phyloP scores from a whole-genome alignment of 2,329 filamentous ascomycete species.

The Pyrenophora teres region DNA sequence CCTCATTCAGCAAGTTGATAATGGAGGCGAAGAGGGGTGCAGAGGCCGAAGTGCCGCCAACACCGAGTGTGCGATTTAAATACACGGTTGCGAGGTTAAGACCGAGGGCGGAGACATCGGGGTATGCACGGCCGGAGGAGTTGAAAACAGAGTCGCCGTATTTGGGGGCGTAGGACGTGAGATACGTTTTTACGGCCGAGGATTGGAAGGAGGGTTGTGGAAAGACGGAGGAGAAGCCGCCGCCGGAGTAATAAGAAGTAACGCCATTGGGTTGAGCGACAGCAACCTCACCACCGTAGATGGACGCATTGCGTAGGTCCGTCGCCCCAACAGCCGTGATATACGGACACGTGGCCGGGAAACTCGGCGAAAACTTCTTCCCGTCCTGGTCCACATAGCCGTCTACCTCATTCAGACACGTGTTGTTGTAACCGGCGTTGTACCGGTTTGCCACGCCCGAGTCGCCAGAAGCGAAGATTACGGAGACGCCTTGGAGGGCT shows the following conservation, averaged over 20 bases:
- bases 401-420: constrained; percentile 17
- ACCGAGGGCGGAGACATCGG: too few relatives aligned
- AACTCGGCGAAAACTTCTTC: constrained; percentile 58
- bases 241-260: constrained; percentile 24
- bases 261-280: constrained; percentile 8
- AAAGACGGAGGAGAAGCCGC: constrained; percentile 57
- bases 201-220: constrained; percentile 53
- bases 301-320: constrained; percentile 12
- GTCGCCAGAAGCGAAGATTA: constrained; percentile 57
- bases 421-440: constrained; percentile 21
- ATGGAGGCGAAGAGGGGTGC: constrained; percentile 62
- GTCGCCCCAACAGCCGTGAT: constrained; percentile 68
- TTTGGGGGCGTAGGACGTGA: constrained; percentile 7
- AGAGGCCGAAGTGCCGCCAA: constrained; percentile 59
- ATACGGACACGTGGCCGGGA: constrained; percentile 68
- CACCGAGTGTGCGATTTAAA: constrained; percentile 34
- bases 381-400: constrained; percentile 15
- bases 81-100: constrained; percentile 34
- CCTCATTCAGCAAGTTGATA: constrained; percentile 64
- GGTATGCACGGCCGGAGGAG: constrained; percentile 52
- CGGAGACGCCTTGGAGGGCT: constrained; percentile 48
- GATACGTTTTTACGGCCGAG: constrained; percentile 17
- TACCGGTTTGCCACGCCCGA: constrained; percentile 27
- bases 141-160: constrained; percentile 19
- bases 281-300: constrained; percentile 55